Percentiles rank a stretch among this genome's conserved stretches.
These are phyloP conservation scores for Anthostomella pinea DNA, from an alignment of 2,329 filamentous ascomycete species.

Conservation along the genomic window DNA sequence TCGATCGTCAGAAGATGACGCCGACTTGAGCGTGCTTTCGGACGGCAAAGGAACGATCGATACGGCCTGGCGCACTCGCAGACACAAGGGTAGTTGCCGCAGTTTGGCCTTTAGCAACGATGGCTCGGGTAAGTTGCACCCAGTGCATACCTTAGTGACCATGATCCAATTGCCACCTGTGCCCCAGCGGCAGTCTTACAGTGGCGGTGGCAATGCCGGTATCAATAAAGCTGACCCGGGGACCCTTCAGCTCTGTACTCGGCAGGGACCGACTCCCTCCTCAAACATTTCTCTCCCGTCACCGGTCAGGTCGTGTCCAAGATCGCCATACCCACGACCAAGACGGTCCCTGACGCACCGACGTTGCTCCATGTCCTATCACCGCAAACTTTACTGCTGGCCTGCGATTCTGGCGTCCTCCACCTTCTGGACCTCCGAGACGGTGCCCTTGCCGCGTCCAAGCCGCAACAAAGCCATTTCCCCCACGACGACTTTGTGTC, in stretches of 20 bases:
- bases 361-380: conserved; percentile 80
- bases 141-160: not conserved
- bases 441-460: conserved; percentile 51
- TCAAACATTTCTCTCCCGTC: conserved; percentile 56
- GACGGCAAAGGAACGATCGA: conserved; percentile 74
- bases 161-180: not conserved
- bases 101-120: conserved; percentile 76
- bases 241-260: conserved; percentile 54
- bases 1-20: conserved; percentile 50
- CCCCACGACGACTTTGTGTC: conserved; percentile 94
- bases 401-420: conserved; percentile 84
- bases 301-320: conserved; percentile 76
- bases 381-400: conserved; percentile 82
- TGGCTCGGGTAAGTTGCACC: conserved; percentile 60
- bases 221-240: conserved; percentile 15
- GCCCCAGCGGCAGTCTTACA: too few relatives aligned
- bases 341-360: conserved; percentile 64
- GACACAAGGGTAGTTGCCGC: conserved; percentile 93
- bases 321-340: conserved; percentile 64
- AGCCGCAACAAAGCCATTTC: conserved; percentile 74
- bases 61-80: conserved; percentile 78
- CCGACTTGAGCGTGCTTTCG: conserved; percentile 48
- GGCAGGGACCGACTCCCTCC: conserved; percentile 57
- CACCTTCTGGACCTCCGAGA: conserved; percentile 84
- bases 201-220: too few relatives aligned